These are phyloP conservation scores for Discostella stelligeroides DNA, from an alignment of 108 stramenopile genomes.

Conservation along the genomic window DNA sequence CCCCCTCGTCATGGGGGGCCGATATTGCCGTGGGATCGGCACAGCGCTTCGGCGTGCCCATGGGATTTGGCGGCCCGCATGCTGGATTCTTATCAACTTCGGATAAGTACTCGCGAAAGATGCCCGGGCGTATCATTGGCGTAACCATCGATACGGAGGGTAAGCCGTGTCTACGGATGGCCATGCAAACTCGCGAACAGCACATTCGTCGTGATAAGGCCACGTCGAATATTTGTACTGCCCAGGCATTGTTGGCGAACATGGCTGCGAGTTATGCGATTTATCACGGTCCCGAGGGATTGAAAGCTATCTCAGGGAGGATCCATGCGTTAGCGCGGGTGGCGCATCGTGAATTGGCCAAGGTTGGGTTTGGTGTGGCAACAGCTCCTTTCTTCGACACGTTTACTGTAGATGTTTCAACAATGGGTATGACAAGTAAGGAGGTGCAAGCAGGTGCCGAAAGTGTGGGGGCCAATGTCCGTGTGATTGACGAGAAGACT, in stretches of 20 bases:
- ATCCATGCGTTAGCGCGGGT: constrained; percentile 87
- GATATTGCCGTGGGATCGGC: constrained; percentile 98
- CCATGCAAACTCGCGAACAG: constrained; percentile 99
- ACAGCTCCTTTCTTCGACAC: constrained; percentile 94
- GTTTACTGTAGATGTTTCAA: constrained; percentile 79
- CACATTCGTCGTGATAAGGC: constrained; percentile 99
- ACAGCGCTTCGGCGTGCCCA: constrained; percentile 99
- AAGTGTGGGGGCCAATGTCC: constrained; percentile 89
- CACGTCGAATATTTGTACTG: constrained; percentile 99
- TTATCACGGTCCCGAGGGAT: constrained; percentile 98
- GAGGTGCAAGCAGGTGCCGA: constrained; percentile 79
- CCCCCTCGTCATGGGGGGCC: constrained; percentile 94
- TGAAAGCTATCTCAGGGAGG: constrained; percentile 86
- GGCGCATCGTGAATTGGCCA: constrained; percentile 78
- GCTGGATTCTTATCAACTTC: constrained; percentile 97
- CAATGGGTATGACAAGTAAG: constrained; percentile 76
- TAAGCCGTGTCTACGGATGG: constrained; percentile 97
- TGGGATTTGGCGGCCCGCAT: constrained; percentile 99
- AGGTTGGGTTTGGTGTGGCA: constrained; percentile 72
- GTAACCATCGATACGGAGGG: constrained; percentile 91
- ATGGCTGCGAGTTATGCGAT: constrained; percentile 99
- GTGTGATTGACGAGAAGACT: constrained; percentile 84
- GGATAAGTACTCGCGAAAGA: constrained; percentile 91
- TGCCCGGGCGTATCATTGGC: constrained; percentile 99
- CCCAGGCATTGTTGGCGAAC: constrained; percentile 98